These are phyloP conservation scores for Aspergillus chevalieri DNA, from an alignment of 2,329 filamentous ascomycete species.

Conservation along the genomic window DNA sequence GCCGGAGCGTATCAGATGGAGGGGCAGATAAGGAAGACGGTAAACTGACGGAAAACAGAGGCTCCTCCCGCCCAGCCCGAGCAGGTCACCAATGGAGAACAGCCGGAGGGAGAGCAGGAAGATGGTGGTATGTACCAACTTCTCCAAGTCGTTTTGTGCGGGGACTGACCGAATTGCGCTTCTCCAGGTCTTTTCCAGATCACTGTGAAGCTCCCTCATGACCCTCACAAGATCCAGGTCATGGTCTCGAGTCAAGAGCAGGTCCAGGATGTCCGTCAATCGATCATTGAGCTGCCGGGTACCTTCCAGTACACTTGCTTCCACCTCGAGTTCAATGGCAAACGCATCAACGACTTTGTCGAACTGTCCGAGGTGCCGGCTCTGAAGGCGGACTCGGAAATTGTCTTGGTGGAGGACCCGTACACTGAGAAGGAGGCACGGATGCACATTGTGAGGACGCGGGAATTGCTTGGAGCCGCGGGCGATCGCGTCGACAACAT, in stretches of 20 bases:
- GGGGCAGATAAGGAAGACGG: constrained; percentile 8
- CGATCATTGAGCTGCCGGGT: constrained; percentile 84
- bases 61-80: constrained; percentile 21
- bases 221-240: constrained; percentile 71
- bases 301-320: constrained; percentile 99
- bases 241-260: constrained; percentile 93
- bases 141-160: constrained; percentile 5
- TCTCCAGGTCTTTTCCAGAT: constrained; percentile 58
- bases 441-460: constrained; percentile 83
- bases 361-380: constrained; percentile 83
- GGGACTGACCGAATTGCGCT: background rate
- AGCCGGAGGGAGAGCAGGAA: constrained; percentile 27
- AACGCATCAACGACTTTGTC: constrained; percentile 90
- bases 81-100: constrained; percentile 29
- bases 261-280: constrained; percentile 93
- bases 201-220: constrained; percentile 74
- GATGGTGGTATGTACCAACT: constrained; percentile 29
- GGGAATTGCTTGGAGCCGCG: constrained; percentile 88
- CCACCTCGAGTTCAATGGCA: constrained; percentile 84
- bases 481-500: constrained; percentile 81
- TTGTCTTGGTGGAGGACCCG: constrained; percentile 81
- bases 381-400: constrained; percentile 68
- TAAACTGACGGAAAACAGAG: constrained; percentile 21
- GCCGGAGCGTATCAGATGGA: background rate
- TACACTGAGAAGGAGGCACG: constrained; percentile 98